Evolutionary conservation across 495 filamentous ascomycete species (phyloP).

Genomic region (Platismatia glauca): DNA sequence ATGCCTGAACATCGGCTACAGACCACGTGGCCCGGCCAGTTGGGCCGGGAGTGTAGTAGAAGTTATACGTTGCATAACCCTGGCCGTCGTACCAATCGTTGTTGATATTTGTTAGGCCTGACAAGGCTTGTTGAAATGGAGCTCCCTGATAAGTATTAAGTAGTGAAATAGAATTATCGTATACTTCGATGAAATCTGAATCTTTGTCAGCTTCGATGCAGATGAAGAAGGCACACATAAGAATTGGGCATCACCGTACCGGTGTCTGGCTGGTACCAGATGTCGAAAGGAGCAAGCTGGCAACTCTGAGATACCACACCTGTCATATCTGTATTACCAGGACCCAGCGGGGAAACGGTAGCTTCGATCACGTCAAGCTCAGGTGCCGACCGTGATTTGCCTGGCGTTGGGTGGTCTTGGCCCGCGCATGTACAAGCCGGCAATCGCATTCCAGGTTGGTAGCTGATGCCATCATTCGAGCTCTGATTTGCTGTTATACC

Average conservation of each 20-base stretch:
- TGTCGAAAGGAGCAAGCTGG: conserved; percentile 68
- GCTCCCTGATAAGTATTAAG: conserved; percentile 63
- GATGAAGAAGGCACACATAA: background rate
- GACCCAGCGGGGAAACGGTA: conserved; percentile 47
- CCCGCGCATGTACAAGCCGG: conserved; percentile 59
- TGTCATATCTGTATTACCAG: conserved; percentile 34
- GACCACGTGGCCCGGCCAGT: conserved; percentile 58
- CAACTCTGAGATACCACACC: conserved; percentile 63
- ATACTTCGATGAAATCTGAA: conserved; percentile 52
- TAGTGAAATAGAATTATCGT: conserved; percentile 47
- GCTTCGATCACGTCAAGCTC: conserved; percentile 74
- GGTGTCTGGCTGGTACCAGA: conserved; percentile 68
- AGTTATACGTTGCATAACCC: conserved; percentile 61
- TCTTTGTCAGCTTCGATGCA: conserved; percentile 11
- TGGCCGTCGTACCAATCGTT: conserved; percentile 70
- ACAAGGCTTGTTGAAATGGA: conserved; percentile 64
- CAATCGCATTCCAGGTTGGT: conserved; percentile 63
- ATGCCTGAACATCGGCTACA: conserved; percentile 55
- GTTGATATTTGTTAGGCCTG: conserved; percentile 62
- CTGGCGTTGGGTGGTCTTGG: conserved; percentile 61
- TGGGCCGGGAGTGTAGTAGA: conserved; percentile 62
- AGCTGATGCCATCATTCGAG: conserved; percentile 55
- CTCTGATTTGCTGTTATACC: conserved; percentile 77
- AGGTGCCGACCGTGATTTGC: conserved; percentile 61
- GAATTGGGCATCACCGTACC: conserved; percentile 20